Conservation (phyloP, 352 stramenopile species). For the Plasmopara halstedii region DNA sequence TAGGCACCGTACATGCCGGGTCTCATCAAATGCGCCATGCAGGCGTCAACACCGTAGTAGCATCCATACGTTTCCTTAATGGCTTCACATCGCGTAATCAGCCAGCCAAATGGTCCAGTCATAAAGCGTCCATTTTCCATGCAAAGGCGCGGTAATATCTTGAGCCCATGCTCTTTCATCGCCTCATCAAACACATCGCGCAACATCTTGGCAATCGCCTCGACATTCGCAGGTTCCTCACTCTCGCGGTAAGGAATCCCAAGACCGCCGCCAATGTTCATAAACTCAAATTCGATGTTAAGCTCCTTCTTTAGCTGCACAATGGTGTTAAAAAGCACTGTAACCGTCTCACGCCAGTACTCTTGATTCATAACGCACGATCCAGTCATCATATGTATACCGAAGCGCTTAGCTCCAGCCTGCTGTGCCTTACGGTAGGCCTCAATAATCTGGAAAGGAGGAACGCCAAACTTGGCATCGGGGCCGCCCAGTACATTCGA, state of each 20-base stretch:
- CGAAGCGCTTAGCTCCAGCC: slow-evolving; percentile 75
- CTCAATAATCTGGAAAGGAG: slow-evolving; percentile 83
- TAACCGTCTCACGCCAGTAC: slow-evolving; percentile 87
- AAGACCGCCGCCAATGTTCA: slow-evolving; percentile 86
- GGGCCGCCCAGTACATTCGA: slow-evolving; percentile 85
- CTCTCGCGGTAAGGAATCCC: slow-evolving; percentile 83
- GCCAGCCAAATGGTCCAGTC: slow-evolving; percentile 82
- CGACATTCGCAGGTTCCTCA: slow-evolving; percentile 59
- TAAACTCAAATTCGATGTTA: slow-evolving; percentile 86
- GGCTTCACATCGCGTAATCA: slow-evolving; percentile 75
- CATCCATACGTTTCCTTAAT: slow-evolving; percentile 82
- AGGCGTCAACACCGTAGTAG: slow-evolving; percentile 86
- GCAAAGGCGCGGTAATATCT: slow-evolving; percentile 54
- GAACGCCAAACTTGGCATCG: slow-evolving; percentile 85
- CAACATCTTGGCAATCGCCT: slow-evolving; percentile 64
- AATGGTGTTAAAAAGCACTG: slow-evolving; percentile 78
- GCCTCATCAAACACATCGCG: slow-evolving; percentile 68
- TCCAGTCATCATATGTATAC: slow-evolving; percentile 90
- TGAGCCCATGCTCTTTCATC: slow-evolving; percentile 56
- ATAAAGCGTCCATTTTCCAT: slow-evolving; percentile 90
- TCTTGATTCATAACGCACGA: slow-evolving; percentile 85
- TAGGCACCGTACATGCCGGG: slow-evolving; percentile 87
- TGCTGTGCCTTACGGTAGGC: slow-evolving; percentile 78
- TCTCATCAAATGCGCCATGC: slow-evolving; percentile 88
- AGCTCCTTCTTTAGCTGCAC: slow-evolving; percentile 69